These are phyloP conservation scores for Kuraishia cidri DNA, from an alignment of 805 yeast genomes.

Conservation along the genomic window DNA sequence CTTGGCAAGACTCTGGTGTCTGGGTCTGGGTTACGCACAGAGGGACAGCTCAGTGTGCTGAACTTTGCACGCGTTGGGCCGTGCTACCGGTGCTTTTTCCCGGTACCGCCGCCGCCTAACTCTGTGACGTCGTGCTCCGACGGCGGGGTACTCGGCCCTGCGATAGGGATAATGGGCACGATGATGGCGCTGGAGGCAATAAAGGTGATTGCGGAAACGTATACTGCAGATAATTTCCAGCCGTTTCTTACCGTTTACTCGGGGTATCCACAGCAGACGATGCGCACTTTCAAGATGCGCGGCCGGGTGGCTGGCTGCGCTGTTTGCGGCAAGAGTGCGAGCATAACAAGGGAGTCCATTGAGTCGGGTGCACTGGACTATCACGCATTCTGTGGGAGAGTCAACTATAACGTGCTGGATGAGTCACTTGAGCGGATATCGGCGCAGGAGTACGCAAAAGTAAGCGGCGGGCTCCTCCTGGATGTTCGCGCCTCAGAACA, in stretches of 20 bases:
- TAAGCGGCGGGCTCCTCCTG: conserved; percentile 7
- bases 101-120: conserved; percentile 81
- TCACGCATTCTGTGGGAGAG: conserved; percentile 64
- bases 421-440: conserved; percentile 35
- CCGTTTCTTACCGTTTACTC: conserved; percentile 67
- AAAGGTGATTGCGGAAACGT: conserved; percentile 55
- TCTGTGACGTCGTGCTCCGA: conserved; percentile 81
- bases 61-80: conserved; percentile 69
- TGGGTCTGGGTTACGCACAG: conserved; percentile 86
- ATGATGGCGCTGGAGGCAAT: conserved; percentile 86
- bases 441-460: conserved; percentile 27
- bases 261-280: conserved; percentile 56
- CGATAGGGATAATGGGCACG: conserved; percentile 86
- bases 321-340: conserved; percentile 51
- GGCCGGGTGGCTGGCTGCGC: conserved; percentile 49
- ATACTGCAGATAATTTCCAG: conserved; percentile 39
- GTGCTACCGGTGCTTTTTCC: conserved; percentile 91
- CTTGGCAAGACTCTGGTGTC: conserved; percentile 68
- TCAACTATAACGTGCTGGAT: conserved; percentile 33
- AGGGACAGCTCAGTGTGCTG: conserved; percentile 79
- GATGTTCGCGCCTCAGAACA: conserved; percentile 85
- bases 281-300: conserved; percentile 77
- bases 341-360: conserved; percentile 38
- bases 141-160: conserved; percentile 93
- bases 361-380: conserved; percentile 47